Percentiles rank a stretch among this genome's conserved stretches.
Conservation (phyloP, 352 stramenopile species). For the Globisporangium iwayamae region DNA sequence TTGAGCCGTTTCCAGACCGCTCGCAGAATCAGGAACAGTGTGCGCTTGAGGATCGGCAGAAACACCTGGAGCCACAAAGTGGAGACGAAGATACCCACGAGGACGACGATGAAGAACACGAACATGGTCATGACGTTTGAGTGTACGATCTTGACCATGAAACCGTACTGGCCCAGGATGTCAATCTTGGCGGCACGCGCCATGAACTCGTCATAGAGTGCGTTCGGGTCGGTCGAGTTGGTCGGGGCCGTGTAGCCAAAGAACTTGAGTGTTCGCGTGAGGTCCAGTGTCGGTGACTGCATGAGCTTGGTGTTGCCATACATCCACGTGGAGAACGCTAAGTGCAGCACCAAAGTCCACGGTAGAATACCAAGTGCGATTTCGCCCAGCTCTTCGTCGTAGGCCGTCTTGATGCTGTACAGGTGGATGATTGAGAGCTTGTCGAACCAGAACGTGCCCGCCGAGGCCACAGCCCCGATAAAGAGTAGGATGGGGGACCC, state of each 20-base stretch:
- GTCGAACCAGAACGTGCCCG: constrained; percentile 73
- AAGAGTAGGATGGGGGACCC: constrained; percentile 78
- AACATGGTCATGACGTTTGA: constrained; percentile 76
- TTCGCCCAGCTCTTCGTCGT: constrained; percentile 74
- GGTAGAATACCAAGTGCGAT: constrained; percentile 51
- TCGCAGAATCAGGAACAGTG: constrained; percentile 28
- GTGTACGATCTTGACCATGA: constrained; percentile 69
- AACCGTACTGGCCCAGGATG: constrained; percentile 42
- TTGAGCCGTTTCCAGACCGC: constrained; percentile 30
- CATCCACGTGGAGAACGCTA: constrained; percentile 82
- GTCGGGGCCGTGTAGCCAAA: constrained; percentile 26
- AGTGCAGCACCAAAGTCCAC: constrained; percentile 65
- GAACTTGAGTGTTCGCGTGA: constrained; percentile 35
- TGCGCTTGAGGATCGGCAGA: constrained; percentile 43
- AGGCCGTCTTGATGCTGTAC: constrained; percentile 77
- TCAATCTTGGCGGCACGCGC: constrained; percentile 40
- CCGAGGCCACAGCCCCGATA: constrained; percentile 58
- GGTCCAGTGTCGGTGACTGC: constrained; percentile 45
- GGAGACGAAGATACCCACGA: constrained; percentile 57
- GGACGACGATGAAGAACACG: constrained; percentile 48
- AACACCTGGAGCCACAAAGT: constrained; percentile 48
- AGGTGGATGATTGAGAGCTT: constrained; percentile 76
- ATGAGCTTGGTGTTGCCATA: constrained; percentile 75
- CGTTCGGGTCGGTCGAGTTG: constrained; percentile 30
- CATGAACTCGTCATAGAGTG: constrained; percentile 43